Evolutionary conservation across 2,329 filamentous ascomycete genomes (phyloP).

Genomic region (Talaromyces sp.): DNA sequence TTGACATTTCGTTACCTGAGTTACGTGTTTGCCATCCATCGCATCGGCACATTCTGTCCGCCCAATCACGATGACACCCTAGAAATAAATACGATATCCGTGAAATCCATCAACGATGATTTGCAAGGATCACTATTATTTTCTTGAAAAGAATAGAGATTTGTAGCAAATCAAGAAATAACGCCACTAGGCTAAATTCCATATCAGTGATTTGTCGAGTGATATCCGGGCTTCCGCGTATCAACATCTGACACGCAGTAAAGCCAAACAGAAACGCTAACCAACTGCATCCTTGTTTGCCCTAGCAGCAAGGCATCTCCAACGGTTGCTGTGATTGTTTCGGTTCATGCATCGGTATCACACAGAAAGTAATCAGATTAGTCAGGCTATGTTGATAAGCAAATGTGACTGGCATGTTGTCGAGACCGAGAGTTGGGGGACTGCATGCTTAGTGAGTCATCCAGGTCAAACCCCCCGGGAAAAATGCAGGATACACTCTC

Average conservation of each 20-base stretch:
- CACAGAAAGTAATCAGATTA: neutral
- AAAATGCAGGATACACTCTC: neutral
- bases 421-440: neutral
- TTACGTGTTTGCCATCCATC: neutral
- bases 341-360: neutral
- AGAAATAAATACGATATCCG: neutral
- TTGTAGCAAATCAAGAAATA: neutral
- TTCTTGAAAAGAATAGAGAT: neutral
- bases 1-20: conserved; percentile 1
- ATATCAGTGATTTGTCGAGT: neutral
- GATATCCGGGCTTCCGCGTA: conserved; percentile 5
- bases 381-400: neutral
- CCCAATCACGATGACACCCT: neutral
- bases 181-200: neutral
- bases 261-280: neutral
- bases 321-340: neutral
- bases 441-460: conserved; percentile 1
- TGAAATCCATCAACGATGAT: neutral
- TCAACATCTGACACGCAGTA: conserved; percentile 13
- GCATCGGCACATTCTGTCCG: neutral
- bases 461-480: neutral
- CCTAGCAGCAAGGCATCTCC: conserved; percentile 11
- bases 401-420: neutral
- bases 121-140: neutral
- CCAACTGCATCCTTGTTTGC: neutral